A percentile compares a stretch with the other conserved stretches of the same genome.
These are phyloP conservation scores for Grosmannia clavigera DNA, from an alignment of 2,329 filamentous ascomycete genomes.

Conservation along the genomic window DNA sequence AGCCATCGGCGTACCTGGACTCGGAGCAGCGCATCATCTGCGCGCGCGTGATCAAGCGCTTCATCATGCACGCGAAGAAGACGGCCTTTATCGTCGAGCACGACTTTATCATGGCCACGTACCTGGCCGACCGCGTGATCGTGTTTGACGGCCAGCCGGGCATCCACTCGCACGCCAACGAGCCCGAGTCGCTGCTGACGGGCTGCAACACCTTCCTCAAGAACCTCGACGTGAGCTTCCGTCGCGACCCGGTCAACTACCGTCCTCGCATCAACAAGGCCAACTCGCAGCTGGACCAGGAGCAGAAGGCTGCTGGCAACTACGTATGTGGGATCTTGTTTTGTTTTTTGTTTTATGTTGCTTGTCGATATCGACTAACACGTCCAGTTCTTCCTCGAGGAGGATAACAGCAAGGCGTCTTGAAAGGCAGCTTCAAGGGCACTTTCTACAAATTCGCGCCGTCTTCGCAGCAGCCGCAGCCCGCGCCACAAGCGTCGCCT, in stretches of 20 bases:
- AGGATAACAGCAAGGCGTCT: conserved; percentile 43
- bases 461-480: background rate
- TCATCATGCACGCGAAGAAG: conserved; percentile 99
- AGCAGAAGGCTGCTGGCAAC: conserved; percentile 89
- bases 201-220: conserved; percentile 96
- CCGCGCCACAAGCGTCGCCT: background rate
- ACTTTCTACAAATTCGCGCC: conserved; percentile 13
- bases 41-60: conserved; percentile 95
- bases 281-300: conserved; percentile 90
- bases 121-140: conserved; percentile 81
- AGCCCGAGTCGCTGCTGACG: conserved; percentile 81
- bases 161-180: conserved; percentile 75
- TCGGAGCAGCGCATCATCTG: conserved; percentile 98
- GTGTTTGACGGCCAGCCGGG: conserved; percentile 95
- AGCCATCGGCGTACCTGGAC: conserved; percentile 93
- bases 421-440: conserved; percentile 47
- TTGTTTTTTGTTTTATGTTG: background rate
- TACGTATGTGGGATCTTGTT: conserved; percentile 48
- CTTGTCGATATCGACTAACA: background rate
- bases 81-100: conserved; percentile 98
- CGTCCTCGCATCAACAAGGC: conserved; percentile 97
- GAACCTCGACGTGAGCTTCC: conserved; percentile 96
- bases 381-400: conserved; percentile 83
- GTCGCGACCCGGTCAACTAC: conserved; percentile 91
- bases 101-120: conserved; percentile 81